phyloP scores from a whole-genome alignment of 371 early-diverging fungal genomes.

The Catenaria anguillulae region DNA sequence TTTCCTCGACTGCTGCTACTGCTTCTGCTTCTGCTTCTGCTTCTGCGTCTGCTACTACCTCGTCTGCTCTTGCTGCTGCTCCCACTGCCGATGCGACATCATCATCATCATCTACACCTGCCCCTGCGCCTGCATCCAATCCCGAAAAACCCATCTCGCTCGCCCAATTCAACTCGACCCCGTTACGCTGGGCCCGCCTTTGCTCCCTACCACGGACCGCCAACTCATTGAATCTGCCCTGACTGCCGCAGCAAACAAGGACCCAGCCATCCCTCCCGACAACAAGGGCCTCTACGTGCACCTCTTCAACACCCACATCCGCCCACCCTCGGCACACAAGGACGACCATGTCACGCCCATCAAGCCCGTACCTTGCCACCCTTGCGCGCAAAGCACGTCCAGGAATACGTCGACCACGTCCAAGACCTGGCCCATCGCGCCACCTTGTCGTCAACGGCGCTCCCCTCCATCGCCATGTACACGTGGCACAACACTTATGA shows the following conservation, averaged over 20 bases:
- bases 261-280: no score
- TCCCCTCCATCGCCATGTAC: conserved; percentile 92
- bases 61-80: not conserved
- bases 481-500: conserved; percentile 95
- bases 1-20: no score
- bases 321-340: no score
- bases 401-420: conserved; percentile 54
- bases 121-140: not conserved
- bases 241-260: no score
- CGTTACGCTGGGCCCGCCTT: conserved; percentile 38
- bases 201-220: conserved; percentile 34
- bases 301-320: no score
- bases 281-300: no score
- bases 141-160: no score
- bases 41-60: no score
- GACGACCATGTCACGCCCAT: conserved; percentile 10
- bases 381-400: no score
- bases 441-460: conserved; percentile 48
- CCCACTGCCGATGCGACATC: no score
- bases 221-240: conserved; percentile 34
- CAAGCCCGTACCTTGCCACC: no score
- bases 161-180: conserved; percentile 56
- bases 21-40: no score
- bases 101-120: not conserved
- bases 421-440: conserved; percentile 74